These are phyloP conservation scores for Naegleria lovaniensis DNA, from an alignment of 208 protist species.

Conservation along the genomic window DNA sequence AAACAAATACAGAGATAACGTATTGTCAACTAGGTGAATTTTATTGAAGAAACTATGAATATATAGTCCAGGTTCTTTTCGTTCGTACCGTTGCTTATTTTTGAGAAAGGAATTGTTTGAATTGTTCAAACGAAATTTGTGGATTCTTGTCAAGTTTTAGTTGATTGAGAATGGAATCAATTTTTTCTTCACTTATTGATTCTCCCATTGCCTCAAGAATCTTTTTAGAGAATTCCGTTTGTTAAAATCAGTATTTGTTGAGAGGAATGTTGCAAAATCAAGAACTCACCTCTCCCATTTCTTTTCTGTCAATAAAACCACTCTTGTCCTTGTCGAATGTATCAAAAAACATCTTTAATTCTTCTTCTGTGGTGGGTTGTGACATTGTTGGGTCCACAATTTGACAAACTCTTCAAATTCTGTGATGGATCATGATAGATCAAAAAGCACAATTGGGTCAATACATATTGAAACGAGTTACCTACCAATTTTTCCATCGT, in stretches of 20 bases:
- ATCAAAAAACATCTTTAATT: background rate
- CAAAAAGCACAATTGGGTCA: too few relatives aligned
- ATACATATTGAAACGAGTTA: too few relatives aligned
- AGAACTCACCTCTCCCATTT: background rate
- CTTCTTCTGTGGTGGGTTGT: background rate
- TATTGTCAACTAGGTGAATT: too few relatives aligned
- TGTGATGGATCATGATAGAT: too few relatives aligned
- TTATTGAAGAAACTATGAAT: too few relatives aligned
- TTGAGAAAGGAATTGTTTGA: background rate
- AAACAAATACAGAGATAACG: too few relatives aligned
- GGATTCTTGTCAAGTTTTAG: background rate
- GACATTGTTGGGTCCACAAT: background rate
- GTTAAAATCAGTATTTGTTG: too few relatives aligned
- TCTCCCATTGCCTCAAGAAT: background rate
- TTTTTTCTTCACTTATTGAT: background rate
- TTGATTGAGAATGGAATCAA: background rate
- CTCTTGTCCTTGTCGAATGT: background rate
- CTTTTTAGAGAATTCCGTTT: background rate
- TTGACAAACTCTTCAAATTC: background rate
- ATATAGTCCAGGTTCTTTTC: too few relatives aligned
- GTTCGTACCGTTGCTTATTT: background rate
- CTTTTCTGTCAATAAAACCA: background rate
- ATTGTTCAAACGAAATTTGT: background rate
- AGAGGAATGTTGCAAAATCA: too few relatives aligned
- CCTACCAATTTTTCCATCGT: background rate